A percentile compares a stretch with the other conserved stretches of the same genome.
Conservation (phyloP, 1,139 yeast species). For the Geotrichum restrictum region DNA sequence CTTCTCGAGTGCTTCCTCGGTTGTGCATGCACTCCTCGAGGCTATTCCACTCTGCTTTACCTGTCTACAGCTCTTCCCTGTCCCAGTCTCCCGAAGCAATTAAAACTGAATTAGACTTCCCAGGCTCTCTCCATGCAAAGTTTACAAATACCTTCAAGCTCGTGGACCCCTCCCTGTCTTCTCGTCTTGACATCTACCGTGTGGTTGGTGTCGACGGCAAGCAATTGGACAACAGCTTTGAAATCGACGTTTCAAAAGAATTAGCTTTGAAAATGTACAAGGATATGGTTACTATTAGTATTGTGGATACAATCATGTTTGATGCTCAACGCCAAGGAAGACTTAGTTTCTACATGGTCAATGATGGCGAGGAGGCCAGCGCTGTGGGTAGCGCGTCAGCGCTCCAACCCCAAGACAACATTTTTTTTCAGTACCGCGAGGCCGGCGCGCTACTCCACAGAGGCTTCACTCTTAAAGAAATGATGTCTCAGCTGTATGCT, state of each 20-base stretch:
- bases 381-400: slow-evolving; percentile 41
- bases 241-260: slow-evolving; percentile 31
- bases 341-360: slow-evolving; percentile 39
- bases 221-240: slow-evolving; percentile 30
- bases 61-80: slow-evolving; percentile 11
- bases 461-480: slow-evolving; percentile 36
- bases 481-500: slow-evolving; percentile 38
- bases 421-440: slow-evolving; percentile 39
- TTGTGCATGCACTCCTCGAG: not conserved
- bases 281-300: slow-evolving; percentile 37
- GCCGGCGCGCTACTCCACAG: slow-evolving; percentile 38
- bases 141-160: slow-evolving; percentile 31
- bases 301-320: slow-evolving; percentile 38
- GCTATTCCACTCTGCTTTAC: not conserved
- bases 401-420: slow-evolving; percentile 33
- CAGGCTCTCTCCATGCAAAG: slow-evolving; percentile 34
- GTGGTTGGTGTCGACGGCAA: slow-evolving; percentile 35
- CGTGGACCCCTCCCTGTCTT: slow-evolving; percentile 27
- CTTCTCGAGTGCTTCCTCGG: not conserved
- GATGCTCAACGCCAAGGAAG: slow-evolving; percentile 42
- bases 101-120: slow-evolving; percentile 33
- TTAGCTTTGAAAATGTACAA: slow-evolving; percentile 34
- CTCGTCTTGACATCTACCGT: slow-evolving; percentile 35
- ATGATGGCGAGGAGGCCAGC: slow-evolving; percentile 41
- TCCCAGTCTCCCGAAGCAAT: slow-evolving; percentile 30